Percentiles rank a stretch among this genome's conserved stretches.
Evolutionary conservation across 768 basidiomycete species (phyloP).

Genomic region (Mycena leptocephala): DNA sequence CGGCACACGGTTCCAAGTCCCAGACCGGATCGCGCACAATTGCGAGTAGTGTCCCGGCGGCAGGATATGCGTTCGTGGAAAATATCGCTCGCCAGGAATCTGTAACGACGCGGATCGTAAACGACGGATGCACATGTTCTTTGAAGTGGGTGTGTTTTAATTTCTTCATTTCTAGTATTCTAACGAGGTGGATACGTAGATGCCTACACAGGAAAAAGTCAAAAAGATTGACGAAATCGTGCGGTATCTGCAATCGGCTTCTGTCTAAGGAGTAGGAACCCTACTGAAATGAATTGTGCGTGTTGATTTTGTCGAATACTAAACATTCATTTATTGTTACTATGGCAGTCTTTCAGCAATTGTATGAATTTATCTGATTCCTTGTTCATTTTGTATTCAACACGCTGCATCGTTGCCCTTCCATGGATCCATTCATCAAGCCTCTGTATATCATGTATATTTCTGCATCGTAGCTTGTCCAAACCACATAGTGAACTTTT

Average conservation of each 20-base stretch:
- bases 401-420: not conserved
- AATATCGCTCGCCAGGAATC: slow-evolving; percentile 26
- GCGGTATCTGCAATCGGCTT: slow-evolving; percentile 49
- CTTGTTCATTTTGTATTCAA: slow-evolving; percentile 12
- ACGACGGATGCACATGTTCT: slow-evolving; percentile 66
- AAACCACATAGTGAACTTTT: not conserved
- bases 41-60: not conserved
- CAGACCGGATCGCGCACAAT: slow-evolving; percentile 13
- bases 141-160: slow-evolving; percentile 55
- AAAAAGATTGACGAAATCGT: slow-evolving; percentile 67
- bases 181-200: slow-evolving; percentile 52
- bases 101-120: slow-evolving; percentile 52
- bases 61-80: slow-evolving; percentile 29
- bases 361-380: slow-evolving; percentile 10
- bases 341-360: not conserved
- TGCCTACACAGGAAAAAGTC: slow-evolving; percentile 71
- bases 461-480: not conserved
- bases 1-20: slow-evolving; percentile 9
- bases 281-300: not conserved
- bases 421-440: slow-evolving; percentile 5
- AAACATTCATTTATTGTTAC: not conserved
- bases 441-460: not conserved
- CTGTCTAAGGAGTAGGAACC: slow-evolving; percentile 9
- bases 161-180: not conserved
- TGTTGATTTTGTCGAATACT: not conserved